Conservation (phyloP, 2,329 filamentous ascomycete genomes). For the Trichocomaceae sp. region DNA sequence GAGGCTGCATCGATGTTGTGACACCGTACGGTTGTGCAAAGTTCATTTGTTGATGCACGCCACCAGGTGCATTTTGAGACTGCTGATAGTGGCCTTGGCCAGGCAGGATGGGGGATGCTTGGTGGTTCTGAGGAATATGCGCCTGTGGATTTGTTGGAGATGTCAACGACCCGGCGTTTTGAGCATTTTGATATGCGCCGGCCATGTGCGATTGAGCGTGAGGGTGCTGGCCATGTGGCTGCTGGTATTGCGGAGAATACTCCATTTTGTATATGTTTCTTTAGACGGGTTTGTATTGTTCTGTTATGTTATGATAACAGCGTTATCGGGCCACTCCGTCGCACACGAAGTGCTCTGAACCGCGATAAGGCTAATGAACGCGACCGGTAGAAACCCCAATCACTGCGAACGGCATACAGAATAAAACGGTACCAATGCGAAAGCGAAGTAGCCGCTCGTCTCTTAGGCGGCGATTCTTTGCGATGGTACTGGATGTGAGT, state of each 20-base stretch:
- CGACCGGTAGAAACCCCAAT: conserved; percentile 12
- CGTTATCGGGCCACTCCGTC: conserved; percentile 11
- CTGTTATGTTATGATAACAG: conserved; percentile 5
- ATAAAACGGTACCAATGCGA: conserved; percentile 1
- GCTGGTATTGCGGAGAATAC: conserved; percentile 66
- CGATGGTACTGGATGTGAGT: conserved; percentile 11
- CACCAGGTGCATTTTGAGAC: conserved; percentile 54
- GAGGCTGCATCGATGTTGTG: conserved; percentile 62
- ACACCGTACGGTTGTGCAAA: conserved; percentile 75
- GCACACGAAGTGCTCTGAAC: conserved; percentile 9
- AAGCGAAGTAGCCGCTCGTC: conserved; percentile 1
- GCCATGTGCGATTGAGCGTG: conserved; percentile 54
- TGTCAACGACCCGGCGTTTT: conserved; percentile 54
- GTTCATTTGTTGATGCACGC: conserved; percentile 63
- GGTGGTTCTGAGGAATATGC: conserved; percentile 54
- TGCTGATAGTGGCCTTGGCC: conserved; percentile 66
- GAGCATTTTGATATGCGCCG: conserved; percentile 57
- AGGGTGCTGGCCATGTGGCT: conserved; percentile 56
- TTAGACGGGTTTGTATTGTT: neutral
- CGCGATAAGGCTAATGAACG: conserved; percentile 7
- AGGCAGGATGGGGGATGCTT: conserved; percentile 73
- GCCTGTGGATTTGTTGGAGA: conserved; percentile 66
- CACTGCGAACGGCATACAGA: conserved; percentile 7
- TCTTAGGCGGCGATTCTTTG: conserved; percentile 6
- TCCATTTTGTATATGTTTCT: conserved; percentile 50